A percentile compares a stretch with the other conserved stretches of the same genome.
phyloP scores from a whole-genome alignment of 1,139 yeast species.

The Blastobotrys arbuscula region DNA sequence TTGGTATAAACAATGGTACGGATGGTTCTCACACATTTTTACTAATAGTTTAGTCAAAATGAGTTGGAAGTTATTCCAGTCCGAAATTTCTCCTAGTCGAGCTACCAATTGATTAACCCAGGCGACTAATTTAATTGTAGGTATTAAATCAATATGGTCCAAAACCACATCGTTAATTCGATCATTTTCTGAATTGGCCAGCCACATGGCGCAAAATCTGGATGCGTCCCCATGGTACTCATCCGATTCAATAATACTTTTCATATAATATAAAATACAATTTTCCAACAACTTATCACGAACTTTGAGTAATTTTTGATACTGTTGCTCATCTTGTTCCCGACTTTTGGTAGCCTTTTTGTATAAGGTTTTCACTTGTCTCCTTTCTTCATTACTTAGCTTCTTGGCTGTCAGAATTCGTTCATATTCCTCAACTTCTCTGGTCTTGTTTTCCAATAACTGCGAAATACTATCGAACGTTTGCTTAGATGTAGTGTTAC shows the following conservation, averaged over 20 bases:
- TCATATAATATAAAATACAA: constrained; percentile 58
- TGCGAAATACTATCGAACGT: constrained; percentile 42
- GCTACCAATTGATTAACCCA: constrained; percentile 87
- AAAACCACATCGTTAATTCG: constrained; percentile 31
- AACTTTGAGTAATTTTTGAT: constrained; percentile 37
- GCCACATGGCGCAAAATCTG: constrained; percentile 81
- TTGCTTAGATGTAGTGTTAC: constrained; percentile 41
- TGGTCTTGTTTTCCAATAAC: constrained; percentile 41
- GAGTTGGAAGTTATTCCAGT: constrained; percentile 44
- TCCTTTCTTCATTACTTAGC: constrained; percentile 25
- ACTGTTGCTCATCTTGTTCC: constrained; percentile 46
- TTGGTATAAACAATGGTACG: constrained; percentile 70
- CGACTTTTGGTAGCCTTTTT: constrained; percentile 42
- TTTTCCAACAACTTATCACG: constrained; percentile 45
- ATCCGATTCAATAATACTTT: constrained; percentile 44
- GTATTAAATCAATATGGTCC: constrained; percentile 40
- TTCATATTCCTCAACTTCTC: constrained; percentile 39
- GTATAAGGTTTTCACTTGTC: constrained; percentile 21
- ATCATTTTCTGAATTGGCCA: constrained; percentile 50
- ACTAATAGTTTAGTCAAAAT: constrained; percentile 47
- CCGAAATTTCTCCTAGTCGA: constrained; percentile 43
- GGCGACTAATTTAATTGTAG: constrained; percentile 58
- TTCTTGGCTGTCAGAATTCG: constrained; percentile 36
- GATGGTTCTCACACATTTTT: constrained; percentile 55
- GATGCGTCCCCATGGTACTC: constrained; percentile 58